phyloP scores from a whole-genome alignment of 1,284 basidiomycete species.

The Rugiboletus extremiorientalis region DNA sequence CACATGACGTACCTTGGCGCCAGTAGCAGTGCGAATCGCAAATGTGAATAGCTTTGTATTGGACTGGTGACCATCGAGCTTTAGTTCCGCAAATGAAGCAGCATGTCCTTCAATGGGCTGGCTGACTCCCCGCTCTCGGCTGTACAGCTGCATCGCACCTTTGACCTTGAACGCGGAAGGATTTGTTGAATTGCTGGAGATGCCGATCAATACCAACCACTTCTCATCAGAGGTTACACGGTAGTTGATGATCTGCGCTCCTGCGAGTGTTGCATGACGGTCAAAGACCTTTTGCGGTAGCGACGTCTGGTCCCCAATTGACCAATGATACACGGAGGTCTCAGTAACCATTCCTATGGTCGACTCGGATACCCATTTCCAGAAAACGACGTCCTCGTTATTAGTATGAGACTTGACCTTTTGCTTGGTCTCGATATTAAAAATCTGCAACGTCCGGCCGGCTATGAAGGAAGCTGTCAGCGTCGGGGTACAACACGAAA shows the following conservation, averaged over 20 bases:
- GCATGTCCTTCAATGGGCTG: slow-evolving; percentile 99
- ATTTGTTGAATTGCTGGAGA: slow-evolving; percentile 90
- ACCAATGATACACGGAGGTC: slow-evolving; percentile 93
- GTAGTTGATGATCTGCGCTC: slow-evolving; percentile 99
- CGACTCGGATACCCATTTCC: slow-evolving; percentile 96
- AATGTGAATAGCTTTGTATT: slow-evolving; percentile 95
- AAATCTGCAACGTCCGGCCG: slow-evolving; percentile 93
- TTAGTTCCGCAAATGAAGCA: slow-evolving; percentile 92
- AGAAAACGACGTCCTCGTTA: slow-evolving; percentile 95
- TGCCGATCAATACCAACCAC: slow-evolving; percentile 97
- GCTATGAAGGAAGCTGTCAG: slow-evolving; percentile 49
- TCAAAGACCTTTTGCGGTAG: slow-evolving; percentile 93
- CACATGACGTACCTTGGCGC: slow-evolving; percentile 81
- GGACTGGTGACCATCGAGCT: slow-evolving; percentile 82
- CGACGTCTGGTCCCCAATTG: slow-evolving; percentile 70
- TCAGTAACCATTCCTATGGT: slow-evolving; percentile 97
- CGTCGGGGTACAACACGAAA: background rate
- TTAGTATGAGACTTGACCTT: slow-evolving; percentile 97
- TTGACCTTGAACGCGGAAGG: slow-evolving; percentile 97
- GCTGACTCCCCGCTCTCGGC: slow-evolving; percentile 88
- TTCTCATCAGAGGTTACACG: slow-evolving; percentile 91
- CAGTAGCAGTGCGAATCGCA: slow-evolving; percentile 91
- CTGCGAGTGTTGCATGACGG: slow-evolving; percentile 91
- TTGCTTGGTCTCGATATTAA: slow-evolving; percentile 96
- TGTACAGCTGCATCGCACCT: slow-evolving; percentile 95